Conservation (phyloP, 2,329 filamentous ascomycete genomes). For the Simplicillium sp. region DNA sequence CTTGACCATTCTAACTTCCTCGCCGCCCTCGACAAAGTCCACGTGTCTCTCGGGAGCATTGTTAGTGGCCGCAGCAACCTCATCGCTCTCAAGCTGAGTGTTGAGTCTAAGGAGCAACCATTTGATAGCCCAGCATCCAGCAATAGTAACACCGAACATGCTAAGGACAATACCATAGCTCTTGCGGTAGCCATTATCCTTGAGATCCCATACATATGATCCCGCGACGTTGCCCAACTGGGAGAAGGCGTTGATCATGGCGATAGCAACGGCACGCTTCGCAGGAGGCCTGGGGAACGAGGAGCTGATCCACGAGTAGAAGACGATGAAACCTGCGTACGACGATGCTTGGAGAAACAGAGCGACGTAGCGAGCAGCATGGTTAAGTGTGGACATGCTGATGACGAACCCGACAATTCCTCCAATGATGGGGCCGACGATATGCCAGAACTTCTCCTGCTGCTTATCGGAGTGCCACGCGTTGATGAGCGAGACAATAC, state of each 20-base stretch:
- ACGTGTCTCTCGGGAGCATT: conserved; percentile 27
- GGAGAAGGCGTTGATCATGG: conserved; percentile 49
- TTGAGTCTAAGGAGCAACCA: conserved; percentile 36
- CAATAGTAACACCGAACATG: conserved; percentile 52
- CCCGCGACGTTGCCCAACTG: conserved; percentile 52
- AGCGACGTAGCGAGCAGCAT: conserved; percentile 48
- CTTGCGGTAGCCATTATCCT: conserved; percentile 50
- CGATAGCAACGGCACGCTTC: conserved; percentile 51
- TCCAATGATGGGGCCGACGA: conserved; percentile 39
- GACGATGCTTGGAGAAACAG: conserved; percentile 49
- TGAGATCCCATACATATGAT: conserved; percentile 52
- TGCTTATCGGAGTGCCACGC: conserved; percentile 47
- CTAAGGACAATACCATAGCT: conserved; percentile 55
- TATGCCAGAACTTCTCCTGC: conserved; percentile 52
- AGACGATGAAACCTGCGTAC: conserved; percentile 49
- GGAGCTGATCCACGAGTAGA: conserved; percentile 49
- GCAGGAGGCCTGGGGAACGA: conserved; percentile 49
- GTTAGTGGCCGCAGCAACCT: conserved; percentile 21
- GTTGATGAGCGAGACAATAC: conserved; percentile 43
- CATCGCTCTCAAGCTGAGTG: conserved; percentile 33
- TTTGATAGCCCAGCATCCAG: conserved; percentile 39
- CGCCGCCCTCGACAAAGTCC: conserved; percentile 28
- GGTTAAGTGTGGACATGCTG: conserved; percentile 46
- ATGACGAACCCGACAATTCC: conserved; percentile 51
- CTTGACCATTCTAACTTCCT: conserved; percentile 35